These are phyloP conservation scores for Zymoseptoria ardabiliae DNA, from an alignment of 2,329 filamentous ascomycete genomes.

Conservation along the genomic window DNA sequence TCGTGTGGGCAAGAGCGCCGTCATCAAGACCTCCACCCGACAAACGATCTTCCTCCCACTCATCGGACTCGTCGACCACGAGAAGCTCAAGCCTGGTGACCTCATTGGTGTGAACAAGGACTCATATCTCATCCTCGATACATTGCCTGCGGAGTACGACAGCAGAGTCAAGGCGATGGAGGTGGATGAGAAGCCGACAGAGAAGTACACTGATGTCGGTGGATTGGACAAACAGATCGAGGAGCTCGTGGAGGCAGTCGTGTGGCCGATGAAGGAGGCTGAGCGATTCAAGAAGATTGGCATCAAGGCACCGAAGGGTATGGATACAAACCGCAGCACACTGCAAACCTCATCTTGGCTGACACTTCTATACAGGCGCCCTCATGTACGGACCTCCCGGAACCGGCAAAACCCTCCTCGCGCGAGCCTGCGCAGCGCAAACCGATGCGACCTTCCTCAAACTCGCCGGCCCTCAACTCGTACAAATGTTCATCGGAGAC, in stretches of 20 bases:
- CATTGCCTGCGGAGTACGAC: conserved; percentile 93
- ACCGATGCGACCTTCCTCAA: conserved; percentile 98
- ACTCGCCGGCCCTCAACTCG: conserved; percentile 90
- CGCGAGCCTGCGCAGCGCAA: conserved; percentile 92
- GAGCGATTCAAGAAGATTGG: conserved; percentile 99
- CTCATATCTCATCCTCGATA: conserved; percentile 94
- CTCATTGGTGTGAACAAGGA: conserved; percentile 99
- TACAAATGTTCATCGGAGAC: conserved; percentile 99
- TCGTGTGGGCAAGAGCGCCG: conserved; percentile 92
- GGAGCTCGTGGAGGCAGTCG: conserved; percentile 94
- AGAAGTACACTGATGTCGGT: conserved; percentile 97
- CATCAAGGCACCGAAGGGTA: conserved; percentile 98
- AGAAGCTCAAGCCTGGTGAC: conserved; percentile 89
- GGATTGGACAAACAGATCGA: conserved; percentile 98
- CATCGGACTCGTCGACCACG: conserved; percentile 92
- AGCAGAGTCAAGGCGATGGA: conserved; percentile 99
- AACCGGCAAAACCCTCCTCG: conserved; percentile 85
- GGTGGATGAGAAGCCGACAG: conserved; percentile 98
- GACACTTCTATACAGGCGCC: conserved; percentile 54
- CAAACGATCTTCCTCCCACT: conserved; percentile 98
- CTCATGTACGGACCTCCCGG: conserved; percentile 95
- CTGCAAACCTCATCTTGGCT: not conserved
- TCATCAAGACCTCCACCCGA: conserved; percentile 97
- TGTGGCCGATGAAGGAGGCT: conserved; percentile 99
- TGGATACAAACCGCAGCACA: not conserved